These are phyloP conservation scores for Musa balbisiana DNA, from an alignment of 202 grass and related monocot genomes.

Conservation along the genomic window DNA sequence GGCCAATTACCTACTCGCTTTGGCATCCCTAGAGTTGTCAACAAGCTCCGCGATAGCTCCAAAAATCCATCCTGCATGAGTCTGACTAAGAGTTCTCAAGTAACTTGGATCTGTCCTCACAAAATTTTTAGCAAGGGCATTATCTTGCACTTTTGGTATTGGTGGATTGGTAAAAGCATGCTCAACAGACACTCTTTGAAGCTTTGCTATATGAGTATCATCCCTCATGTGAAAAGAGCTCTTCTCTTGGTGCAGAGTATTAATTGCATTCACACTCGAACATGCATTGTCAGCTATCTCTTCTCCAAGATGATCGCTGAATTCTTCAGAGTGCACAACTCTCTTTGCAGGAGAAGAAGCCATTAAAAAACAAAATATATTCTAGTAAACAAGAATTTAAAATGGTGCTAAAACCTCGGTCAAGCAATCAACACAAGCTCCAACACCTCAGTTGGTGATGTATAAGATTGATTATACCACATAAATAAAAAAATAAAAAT, in stretches of 20 bases:
- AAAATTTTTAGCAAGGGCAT: constrained; percentile 44
- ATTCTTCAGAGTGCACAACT: background rate
- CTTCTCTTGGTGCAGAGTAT: constrained; percentile 6
- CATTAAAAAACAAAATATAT: background rate
- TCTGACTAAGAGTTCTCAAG: constrained; percentile 68
- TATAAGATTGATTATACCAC: too few relatives aligned
- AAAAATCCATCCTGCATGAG: constrained; percentile 86
- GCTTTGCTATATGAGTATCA: constrained; percentile 8
- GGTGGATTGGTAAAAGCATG: constrained; percentile 26
- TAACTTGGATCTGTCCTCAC: constrained; percentile 68
- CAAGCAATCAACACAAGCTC: background rate
- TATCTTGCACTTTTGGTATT: constrained; percentile 18
- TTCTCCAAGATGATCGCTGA: constrained; percentile 25
- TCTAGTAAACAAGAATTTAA: background rate
- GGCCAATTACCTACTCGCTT: constrained; percentile 43
- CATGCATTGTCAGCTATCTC: constrained; percentile 38
- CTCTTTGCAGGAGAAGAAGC: background rate
- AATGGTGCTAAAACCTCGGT: background rate
- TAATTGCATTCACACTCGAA: background rate
- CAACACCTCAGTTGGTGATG: too few relatives aligned
- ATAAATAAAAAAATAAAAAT: too few relatives aligned
- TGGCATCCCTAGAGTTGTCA: constrained; percentile 84
- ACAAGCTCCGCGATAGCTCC: constrained; percentile 86
- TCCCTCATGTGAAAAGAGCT: constrained; percentile 21
- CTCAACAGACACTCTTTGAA: constrained; percentile 27